Conservation (phyloP, 176 grass and related monocot genomes). For the Phoenix dactylifera region DNA sequence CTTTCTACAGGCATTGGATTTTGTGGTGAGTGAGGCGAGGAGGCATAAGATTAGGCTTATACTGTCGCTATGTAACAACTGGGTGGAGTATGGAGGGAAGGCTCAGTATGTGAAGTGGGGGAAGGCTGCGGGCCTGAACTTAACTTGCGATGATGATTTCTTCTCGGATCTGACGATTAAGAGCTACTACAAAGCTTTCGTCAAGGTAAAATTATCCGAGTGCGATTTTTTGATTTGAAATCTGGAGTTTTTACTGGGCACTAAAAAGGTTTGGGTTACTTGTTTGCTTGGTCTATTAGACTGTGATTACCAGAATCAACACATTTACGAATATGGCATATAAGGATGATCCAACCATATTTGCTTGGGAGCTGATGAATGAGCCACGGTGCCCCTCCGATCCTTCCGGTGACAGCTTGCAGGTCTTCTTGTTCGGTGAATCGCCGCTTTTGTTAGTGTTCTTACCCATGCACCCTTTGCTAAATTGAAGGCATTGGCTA, state of each 20-base stretch:
- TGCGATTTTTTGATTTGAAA: not conserved
- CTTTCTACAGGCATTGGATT: constrained; percentile 35
- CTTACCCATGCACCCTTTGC: no score
- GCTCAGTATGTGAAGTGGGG: constrained; percentile 61
- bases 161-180: constrained; percentile 59
- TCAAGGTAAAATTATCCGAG: constrained; percentile 30
- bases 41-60: constrained; percentile 38
- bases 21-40: constrained; percentile 70
- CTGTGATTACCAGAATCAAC: constrained; percentile 61
- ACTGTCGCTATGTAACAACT: constrained; percentile 49
- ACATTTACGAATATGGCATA: constrained; percentile 60
- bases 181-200: constrained; percentile 76
- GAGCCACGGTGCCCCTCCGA: constrained; percentile 69
- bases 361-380: constrained; percentile 89
- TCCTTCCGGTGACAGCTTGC: constrained; percentile 60
- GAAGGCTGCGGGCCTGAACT: constrained; percentile 36
- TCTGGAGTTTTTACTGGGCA: not conserved
- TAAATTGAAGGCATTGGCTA: constrained; percentile 8
- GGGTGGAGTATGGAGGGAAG: constrained; percentile 73
- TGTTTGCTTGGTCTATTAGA: constrained; percentile 12
- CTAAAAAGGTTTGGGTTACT: no score
- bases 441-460: no score
- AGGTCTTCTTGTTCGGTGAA: constrained; percentile 19
- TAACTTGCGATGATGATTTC: constrained; percentile 61
- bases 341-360: constrained; percentile 72